Base-by-base conservation (phyloP, 2,329 filamentous ascomycete species). In the Sporothrix globosa region DNA sequence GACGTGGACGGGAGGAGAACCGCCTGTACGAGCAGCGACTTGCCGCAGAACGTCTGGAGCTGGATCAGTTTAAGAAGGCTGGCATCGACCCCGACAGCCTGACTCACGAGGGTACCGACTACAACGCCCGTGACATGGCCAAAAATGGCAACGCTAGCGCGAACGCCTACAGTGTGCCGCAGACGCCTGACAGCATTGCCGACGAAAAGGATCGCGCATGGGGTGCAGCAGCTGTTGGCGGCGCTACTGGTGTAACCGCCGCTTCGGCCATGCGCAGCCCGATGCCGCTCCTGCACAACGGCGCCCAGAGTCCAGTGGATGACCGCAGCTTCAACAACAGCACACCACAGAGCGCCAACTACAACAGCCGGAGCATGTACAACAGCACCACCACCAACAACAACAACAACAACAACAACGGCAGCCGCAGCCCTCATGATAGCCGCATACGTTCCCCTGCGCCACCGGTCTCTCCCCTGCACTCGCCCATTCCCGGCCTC, bases 1-100 rank as follows among this genome's bases (percentile, higher is more conserved):
- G 83, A 54, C 79, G 79, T 0, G 88, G 88, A 14, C 81, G 81
- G 24, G 76, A 75, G 27, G 87, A 90, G 76, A 85, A 86, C 50
- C 80, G 80, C 50, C 70, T 80, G 10, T 84, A 83, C 19, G 81
- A 80, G 46, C 79, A 82, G 70, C 79, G 80, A 68, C 79, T 81
- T 41, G 80, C 84, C 65, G 77, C 81, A 10, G 85, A 88, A 74
- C 83, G 83, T 52, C 72, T 82, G 3, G 86, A 88, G 76, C 77
- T 87, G 52, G 83, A 86, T 73, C 78, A 81, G 14, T 84, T 85
- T 79, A 79, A 81, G 70, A 82, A 80, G 72, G 79, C 78, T 68
- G 85, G 85, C 56, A 76, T 84, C 73, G 77, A 86, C 76, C 83
- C 84, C 0, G 85, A 86, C 75, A 78, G 79, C 24, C 81, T 85